These are phyloP conservation scores for Termitomyces sp. DNA, from an alignment of 1,284 basidiomycete species.

Conservation along the genomic window DNA sequence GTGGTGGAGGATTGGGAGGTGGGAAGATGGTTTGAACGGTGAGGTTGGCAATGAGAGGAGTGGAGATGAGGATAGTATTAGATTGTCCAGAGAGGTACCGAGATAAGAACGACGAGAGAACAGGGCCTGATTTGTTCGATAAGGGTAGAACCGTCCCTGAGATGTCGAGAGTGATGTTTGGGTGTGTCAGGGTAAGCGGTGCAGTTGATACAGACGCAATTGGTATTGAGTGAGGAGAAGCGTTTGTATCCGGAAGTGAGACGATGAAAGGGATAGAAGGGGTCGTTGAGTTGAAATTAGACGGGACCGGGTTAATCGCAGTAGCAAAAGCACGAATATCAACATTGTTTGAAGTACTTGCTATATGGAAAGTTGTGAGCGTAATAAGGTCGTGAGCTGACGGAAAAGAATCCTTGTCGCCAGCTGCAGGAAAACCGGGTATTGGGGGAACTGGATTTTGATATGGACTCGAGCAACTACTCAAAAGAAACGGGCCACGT, in stretches of 20 bases:
- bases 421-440: slow-evolving; percentile 62
- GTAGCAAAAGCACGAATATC: slow-evolving; percentile 51
- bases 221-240: slow-evolving; percentile 28
- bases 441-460: slow-evolving; percentile 49
- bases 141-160: slow-evolving; percentile 58
- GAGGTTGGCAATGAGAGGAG: slow-evolving; percentile 46
- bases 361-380: slow-evolving; percentile 51
- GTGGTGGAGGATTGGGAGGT: slow-evolving; percentile 52
- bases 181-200: slow-evolving; percentile 56
- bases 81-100: slow-evolving; percentile 52
- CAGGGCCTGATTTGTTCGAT: slow-evolving; percentile 33
- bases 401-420: slow-evolving; percentile 45
- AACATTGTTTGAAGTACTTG: slow-evolving; percentile 40
- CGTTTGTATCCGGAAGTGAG: slow-evolving; percentile 36
- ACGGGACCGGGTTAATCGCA: slow-evolving; percentile 50
- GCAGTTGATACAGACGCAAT: slow-evolving; percentile 50
- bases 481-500: slow-evolving; percentile 22
- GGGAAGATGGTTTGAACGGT: slow-evolving; percentile 54
- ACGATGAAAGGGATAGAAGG: slow-evolving; percentile 60
- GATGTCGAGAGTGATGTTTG: slow-evolving; percentile 59
- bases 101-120: slow-evolving; percentile 56
- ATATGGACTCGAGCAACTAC: slow-evolving; percentile 3
- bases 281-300: slow-evolving; percentile 39
- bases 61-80: slow-evolving; percentile 54
- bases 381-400: slow-evolving; percentile 53